These are phyloP conservation scores for Euphorbia schlechtendalii DNA, from an alignment of 441 rosid species.

Conservation along the genomic window DNA sequence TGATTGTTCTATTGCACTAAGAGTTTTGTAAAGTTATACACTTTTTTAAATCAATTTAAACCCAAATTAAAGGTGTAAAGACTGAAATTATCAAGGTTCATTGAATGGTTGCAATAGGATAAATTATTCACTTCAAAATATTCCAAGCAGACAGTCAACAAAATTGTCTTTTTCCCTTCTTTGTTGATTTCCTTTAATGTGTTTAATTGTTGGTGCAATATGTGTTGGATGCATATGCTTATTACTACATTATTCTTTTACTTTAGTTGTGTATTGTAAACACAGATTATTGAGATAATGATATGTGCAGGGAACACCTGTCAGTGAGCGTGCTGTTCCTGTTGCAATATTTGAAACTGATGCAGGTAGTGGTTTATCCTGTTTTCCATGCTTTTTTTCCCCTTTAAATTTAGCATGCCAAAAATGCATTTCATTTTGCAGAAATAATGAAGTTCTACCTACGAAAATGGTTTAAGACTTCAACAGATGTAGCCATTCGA, in stretches of 20 bases:
- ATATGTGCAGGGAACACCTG: conserved; percentile 84
- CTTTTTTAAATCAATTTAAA: background rate
- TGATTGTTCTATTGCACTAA: background rate
- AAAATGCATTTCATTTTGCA: conserved; percentile 32
- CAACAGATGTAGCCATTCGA: conserved; percentile 65
- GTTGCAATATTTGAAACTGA: conserved; percentile 96
- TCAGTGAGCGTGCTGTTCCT: conserved; percentile 99
- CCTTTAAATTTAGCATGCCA: conserved; percentile 20
- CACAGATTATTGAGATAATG: conserved; percentile 21
- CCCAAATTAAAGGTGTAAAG: background rate
- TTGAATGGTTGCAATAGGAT: background rate
- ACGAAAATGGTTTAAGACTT: conserved; percentile 92
- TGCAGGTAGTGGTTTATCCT: conserved; percentile 41
- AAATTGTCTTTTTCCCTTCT: background rate
- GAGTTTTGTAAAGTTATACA: background rate
- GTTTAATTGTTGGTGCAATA: background rate
- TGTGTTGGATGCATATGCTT: conserved; percentile 1
- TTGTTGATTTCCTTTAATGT: background rate
- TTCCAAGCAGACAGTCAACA: background rate
- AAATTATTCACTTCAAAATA: background rate
- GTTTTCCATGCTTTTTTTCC: conserved; percentile 24
- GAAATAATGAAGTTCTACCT: conserved; percentile 70
- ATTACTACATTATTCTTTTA: conserved; percentile 16
- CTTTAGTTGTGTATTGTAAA: conserved; percentile 12
- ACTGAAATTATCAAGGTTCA: background rate